Percentiles rank a stretch among this genome's conserved stretches.
Conservation (phyloP, 176 grass and related monocot genomes). For the Leersia perrieri region DNA sequence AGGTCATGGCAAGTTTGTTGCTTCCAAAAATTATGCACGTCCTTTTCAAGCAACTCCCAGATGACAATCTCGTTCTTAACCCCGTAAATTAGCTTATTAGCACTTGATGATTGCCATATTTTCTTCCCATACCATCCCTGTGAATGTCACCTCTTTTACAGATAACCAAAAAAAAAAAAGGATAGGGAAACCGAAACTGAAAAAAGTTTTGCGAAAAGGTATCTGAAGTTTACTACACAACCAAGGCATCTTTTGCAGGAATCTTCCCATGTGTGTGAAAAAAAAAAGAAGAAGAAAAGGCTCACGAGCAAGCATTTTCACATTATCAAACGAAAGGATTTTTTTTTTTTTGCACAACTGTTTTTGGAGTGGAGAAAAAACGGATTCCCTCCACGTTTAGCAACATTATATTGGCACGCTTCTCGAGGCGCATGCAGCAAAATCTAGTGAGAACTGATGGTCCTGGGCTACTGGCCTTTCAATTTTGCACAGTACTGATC, state of each 20-base stretch:
- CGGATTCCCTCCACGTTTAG: background rate
- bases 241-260: constrained; percentile 9
- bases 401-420: background rate
- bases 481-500: background rate
- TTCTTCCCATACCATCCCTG: background rate
- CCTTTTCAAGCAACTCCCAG: constrained; percentile 12
- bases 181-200: background rate
- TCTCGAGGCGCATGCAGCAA: background rate
- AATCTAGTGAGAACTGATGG: background rate
- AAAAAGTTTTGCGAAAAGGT: background rate
- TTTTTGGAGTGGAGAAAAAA: background rate
- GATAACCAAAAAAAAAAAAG: constrained; percentile 1
- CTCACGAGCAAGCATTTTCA: constrained; percentile 1
- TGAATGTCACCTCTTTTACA: background rate
- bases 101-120: background rate
- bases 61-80: background rate
- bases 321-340: background rate
- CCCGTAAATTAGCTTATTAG: background rate
- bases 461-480: background rate
- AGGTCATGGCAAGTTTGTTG: constrained; percentile 26
- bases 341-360: background rate
- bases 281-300: background rate
- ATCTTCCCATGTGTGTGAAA: background rate
- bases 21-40: background rate
- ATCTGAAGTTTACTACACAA: background rate